phyloP scores from a whole-genome alignment of 768 basidiomycete species.

The Naganishia kalamii region DNA sequence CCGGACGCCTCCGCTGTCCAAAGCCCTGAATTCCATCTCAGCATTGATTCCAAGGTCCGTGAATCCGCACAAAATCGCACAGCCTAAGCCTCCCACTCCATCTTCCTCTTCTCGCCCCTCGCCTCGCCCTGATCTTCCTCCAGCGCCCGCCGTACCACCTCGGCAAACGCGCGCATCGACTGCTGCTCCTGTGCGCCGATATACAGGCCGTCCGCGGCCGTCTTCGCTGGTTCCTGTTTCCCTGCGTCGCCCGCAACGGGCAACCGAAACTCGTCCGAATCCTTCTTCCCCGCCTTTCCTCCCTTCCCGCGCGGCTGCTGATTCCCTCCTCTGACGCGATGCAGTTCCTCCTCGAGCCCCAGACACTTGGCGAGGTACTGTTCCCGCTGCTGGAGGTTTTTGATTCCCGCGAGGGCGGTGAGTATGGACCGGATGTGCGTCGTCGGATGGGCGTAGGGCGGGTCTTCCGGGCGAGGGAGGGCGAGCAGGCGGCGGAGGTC shows the following conservation, averaged over 20 bases:
- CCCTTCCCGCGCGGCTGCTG: not conserved
- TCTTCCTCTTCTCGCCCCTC: not conserved
- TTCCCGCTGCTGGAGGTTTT: not conserved
- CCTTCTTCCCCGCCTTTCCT: not conserved
- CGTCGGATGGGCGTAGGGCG: not conserved
- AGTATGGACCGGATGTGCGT: slow-evolving; percentile 9
- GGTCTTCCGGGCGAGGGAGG: slow-evolving; percentile 1
- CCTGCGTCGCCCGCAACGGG: not conserved
- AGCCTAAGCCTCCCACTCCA: slow-evolving; percentile 12
- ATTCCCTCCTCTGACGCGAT: not conserved
- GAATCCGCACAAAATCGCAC: too few species aligned
- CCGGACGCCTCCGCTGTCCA: too few species aligned
- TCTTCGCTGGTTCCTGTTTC: not conserved
- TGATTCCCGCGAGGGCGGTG: not conserved
- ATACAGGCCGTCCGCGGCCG: not conserved
- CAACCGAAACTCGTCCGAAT: not conserved
- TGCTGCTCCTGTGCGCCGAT: not conserved
- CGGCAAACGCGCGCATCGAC: slow-evolving; percentile 8
- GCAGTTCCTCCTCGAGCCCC: not conserved
- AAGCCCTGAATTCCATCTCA: too few species aligned
- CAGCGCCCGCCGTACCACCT: not conserved
- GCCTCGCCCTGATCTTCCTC: not conserved
- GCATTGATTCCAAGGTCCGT: too few species aligned
- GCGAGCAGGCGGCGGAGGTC: not conserved
- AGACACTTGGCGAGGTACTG: slow-evolving; percentile 7